phyloP scores from a whole-genome alignment of 768 basidiomycete genomes.

The Floccularia luteovirens region DNA sequence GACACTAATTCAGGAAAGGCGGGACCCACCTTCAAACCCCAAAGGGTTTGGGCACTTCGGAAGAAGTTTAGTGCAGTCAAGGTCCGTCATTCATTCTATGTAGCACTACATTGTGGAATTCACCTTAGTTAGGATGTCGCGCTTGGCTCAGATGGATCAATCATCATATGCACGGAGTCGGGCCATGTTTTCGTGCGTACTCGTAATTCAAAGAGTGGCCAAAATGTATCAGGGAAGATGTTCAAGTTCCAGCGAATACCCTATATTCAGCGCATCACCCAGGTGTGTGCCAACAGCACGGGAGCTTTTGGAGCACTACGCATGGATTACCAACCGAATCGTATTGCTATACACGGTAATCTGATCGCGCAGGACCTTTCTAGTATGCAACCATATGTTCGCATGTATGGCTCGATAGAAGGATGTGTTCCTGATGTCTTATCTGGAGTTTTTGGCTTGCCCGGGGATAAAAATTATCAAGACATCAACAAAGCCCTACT shows the following conservation, averaged over 20 bases:
- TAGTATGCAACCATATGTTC: constrained; percentile 55
- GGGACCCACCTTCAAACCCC: constrained; percentile 51
- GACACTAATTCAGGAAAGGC: background rate
- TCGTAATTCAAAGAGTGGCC: constrained; percentile 32
- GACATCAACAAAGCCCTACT: background rate
- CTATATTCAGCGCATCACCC: constrained; percentile 76
- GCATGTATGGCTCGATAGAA: constrained; percentile 9
- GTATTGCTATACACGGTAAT: constrained; percentile 49
- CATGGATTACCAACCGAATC: constrained; percentile 55
- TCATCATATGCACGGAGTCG: constrained; percentile 90
- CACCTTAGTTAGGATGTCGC: too few relatives aligned
- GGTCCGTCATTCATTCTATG: too few relatives aligned
- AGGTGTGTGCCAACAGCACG: constrained; percentile 78
- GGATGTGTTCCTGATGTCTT: too few relatives aligned
- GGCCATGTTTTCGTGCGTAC: constrained; percentile 89
- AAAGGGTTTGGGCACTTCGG: constrained; percentile 84
- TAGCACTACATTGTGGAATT: too few relatives aligned
- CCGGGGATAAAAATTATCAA: background rate
- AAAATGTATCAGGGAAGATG: constrained; percentile 38
- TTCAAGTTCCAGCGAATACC: constrained; percentile 79
- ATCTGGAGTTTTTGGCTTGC: background rate
- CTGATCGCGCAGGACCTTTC: constrained; percentile 60
- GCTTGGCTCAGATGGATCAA: constrained; percentile 77
- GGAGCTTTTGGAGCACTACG: constrained; percentile 86
- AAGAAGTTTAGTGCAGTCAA: constrained; percentile 82